Conservation (phyloP, 176 grass and related monocot genomes). For the Carex parvula region DNA sequence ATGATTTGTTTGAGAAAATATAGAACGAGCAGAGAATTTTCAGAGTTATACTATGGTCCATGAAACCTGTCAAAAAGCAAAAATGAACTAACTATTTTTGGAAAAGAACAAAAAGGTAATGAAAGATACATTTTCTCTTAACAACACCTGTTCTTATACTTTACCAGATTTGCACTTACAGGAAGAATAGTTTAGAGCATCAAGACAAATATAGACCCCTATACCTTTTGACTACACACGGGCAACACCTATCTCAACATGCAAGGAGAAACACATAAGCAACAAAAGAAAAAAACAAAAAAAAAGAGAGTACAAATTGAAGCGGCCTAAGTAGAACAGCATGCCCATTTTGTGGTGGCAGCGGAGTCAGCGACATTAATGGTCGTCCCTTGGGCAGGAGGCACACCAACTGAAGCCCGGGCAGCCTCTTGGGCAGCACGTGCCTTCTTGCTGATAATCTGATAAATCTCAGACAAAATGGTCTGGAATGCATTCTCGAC, state of each 20-base stretch:
- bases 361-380: slow-evolving; percentile 47
- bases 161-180: slow-evolving; percentile 10
- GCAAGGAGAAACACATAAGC: neutral
- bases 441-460: slow-evolving; percentile 67
- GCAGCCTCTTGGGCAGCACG: slow-evolving; percentile 54
- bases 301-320: slow-evolving; percentile 16
- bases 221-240: slow-evolving; percentile 13
- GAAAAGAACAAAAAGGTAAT: neutral
- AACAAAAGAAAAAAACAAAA: neutral
- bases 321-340: slow-evolving; percentile 47
- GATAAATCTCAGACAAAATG: slow-evolving; percentile 65
- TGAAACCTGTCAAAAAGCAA: neutral
- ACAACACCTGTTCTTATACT: slow-evolving; percentile 4
- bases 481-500: slow-evolving; percentile 81
- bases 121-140: neutral
- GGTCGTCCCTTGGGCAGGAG: slow-evolving; percentile 52
- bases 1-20: neutral
- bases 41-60: neutral
- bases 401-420: slow-evolving; percentile 27
- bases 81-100: neutral
- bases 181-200: slow-evolving; percentile 9
- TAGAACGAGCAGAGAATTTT: neutral
- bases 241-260: slow-evolving; percentile 10
- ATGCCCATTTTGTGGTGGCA: slow-evolving; percentile 37
- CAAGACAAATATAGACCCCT: slow-evolving; percentile 13